These are phyloP conservation scores for Mycena citricolor DNA, from an alignment of 1,284 basidiomycete genomes.

Conservation along the genomic window DNA sequence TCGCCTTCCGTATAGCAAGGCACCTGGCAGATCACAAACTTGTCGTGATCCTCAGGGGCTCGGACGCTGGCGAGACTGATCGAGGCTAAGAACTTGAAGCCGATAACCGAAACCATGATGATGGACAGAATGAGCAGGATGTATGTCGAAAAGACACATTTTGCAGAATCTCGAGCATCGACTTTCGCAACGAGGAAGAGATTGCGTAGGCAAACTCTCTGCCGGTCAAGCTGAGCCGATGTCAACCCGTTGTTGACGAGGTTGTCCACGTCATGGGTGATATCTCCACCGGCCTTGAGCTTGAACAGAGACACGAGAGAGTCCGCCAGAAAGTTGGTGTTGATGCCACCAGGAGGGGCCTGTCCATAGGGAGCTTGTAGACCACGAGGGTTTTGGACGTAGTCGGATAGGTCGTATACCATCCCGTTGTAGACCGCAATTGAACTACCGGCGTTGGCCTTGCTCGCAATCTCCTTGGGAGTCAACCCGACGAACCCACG, in stretches of 20 bases:
- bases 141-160: slow-evolving; percentile 91
- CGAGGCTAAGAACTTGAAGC: slow-evolving; percentile 97
- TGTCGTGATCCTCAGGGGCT: slow-evolving; percentile 95
- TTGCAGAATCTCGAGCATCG: slow-evolving; percentile 88
- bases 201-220: slow-evolving; percentile 89
- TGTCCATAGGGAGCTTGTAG: slow-evolving; percentile 61
- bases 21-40: slow-evolving; percentile 98
- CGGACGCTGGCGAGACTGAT: slow-evolving; percentile 84
- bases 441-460: slow-evolving; percentile 64
- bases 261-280: slow-evolving; percentile 76
- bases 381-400: slow-evolving; percentile 63
- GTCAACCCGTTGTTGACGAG: slow-evolving; percentile 55
- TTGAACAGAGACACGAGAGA: slow-evolving; percentile 82
- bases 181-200: slow-evolving; percentile 90
- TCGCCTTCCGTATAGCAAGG: slow-evolving; percentile 98
- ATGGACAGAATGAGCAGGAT: slow-evolving; percentile 89
- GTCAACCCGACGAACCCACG: slow-evolving; percentile 91
- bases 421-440: slow-evolving; percentile 83
- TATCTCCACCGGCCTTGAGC: slow-evolving; percentile 78
- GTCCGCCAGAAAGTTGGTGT: slow-evolving; percentile 80
- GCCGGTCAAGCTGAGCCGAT: slow-evolving; percentile 65
- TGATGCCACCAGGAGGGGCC: slow-evolving; percentile 55
- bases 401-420: slow-evolving; percentile 88
- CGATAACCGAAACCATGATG: slow-evolving; percentile 94
- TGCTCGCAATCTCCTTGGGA: slow-evolving; percentile 71